Percentiles rank a stretch among this genome's conserved stretches.
Conservation (phyloP, 495 filamentous ascomycete genomes). For the Baudoinia panamericana region DNA sequence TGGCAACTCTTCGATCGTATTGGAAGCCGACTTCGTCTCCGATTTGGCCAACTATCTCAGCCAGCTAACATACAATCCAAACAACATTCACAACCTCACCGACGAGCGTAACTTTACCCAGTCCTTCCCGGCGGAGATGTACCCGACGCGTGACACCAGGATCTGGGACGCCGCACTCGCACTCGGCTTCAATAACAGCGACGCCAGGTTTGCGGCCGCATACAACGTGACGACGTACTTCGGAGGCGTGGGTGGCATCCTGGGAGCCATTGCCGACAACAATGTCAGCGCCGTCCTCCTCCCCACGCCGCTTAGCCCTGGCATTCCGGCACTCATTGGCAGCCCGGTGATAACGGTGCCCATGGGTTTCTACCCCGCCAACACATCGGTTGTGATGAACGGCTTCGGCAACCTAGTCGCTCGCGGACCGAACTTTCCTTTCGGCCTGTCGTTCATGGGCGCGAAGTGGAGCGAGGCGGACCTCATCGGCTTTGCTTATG, state of each 20-base stretch:
- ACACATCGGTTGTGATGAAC: slow-evolving; percentile 32
- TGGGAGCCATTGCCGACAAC: slow-evolving; percentile 36
- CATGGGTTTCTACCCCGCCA: slow-evolving; percentile 37
- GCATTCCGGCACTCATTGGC: slow-evolving; percentile 37
- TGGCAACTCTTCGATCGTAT: slow-evolving; percentile 21
- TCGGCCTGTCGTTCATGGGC: slow-evolving; percentile 49
- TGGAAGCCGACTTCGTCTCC: slow-evolving; percentile 29
- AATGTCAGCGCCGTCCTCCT: slow-evolving; percentile 40
- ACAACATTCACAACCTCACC: slow-evolving; percentile 26
- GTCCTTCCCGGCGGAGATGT: slow-evolving; percentile 34
- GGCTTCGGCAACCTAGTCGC: slow-evolving; percentile 32
- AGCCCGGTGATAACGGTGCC: slow-evolving; percentile 42
- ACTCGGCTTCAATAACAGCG: slow-evolving; percentile 26
- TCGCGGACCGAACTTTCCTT: slow-evolving; percentile 39
- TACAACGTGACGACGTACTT: slow-evolving; percentile 33
- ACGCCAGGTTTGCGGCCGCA: slow-evolving; percentile 26
- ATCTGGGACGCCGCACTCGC: slow-evolving; percentile 36
- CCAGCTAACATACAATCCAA: slow-evolving; percentile 32
- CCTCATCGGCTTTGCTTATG: slow-evolving; percentile 53
- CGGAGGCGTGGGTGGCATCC: slow-evolving; percentile 37
- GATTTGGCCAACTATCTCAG: slow-evolving; percentile 27
- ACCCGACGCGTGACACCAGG: slow-evolving; percentile 36
- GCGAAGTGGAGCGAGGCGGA: slow-evolving; percentile 39
- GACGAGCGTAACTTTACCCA: slow-evolving; percentile 37
- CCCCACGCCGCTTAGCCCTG: slow-evolving; percentile 34